Evolutionary conservation across 2,329 filamentous ascomycete genomes (phyloP).

Genomic region (Monosporascus ibericus): DNA sequence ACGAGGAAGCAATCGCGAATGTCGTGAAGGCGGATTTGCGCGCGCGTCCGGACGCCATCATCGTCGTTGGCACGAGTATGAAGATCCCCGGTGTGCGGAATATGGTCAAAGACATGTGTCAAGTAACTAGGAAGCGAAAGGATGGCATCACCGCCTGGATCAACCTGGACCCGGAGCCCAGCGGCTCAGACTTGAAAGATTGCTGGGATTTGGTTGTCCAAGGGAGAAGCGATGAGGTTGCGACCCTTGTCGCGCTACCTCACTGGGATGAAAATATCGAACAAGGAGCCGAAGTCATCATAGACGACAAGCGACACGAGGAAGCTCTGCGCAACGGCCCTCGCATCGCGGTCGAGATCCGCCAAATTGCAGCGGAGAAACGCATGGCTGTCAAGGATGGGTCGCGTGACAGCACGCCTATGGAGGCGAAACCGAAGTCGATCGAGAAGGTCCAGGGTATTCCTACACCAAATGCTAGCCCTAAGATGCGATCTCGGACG

Average conservation of each 20-base stretch:
- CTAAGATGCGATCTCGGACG: constrained; percentile 33
- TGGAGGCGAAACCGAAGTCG: constrained; percentile 31
- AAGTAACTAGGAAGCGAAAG: constrained; percentile 71
- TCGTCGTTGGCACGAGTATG: constrained; percentile 91
- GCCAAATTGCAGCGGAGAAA: constrained; percentile 18
- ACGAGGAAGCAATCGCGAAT: constrained; percentile 91
- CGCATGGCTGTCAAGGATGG: constrained; percentile 14
- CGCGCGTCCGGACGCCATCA: constrained; percentile 78
- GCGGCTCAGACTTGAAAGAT: constrained; percentile 78
- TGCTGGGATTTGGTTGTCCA: constrained; percentile 90
- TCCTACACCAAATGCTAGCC: constrained; percentile 53
- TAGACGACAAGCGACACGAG: constrained; percentile 37
- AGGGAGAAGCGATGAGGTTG: constrained; percentile 84
- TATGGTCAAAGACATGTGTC: constrained; percentile 86
- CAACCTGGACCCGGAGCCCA: constrained; percentile 80
- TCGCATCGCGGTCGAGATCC: constrained; percentile 36
- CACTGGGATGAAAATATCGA: constrained; percentile 51
- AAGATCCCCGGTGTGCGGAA: constrained; percentile 91
- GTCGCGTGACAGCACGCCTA: constrained; percentile 16
- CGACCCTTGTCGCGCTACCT: constrained; percentile 60
- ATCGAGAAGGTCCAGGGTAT: constrained; percentile 43
- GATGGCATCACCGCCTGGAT: constrained; percentile 92
- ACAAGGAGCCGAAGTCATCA: constrained; percentile 40
- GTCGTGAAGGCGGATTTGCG: constrained; percentile 83
- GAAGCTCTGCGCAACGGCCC: constrained; percentile 32